Evolutionary conservation across 2,329 filamentous ascomycete species (phyloP).

Genomic region (Fusarium sp.): DNA sequence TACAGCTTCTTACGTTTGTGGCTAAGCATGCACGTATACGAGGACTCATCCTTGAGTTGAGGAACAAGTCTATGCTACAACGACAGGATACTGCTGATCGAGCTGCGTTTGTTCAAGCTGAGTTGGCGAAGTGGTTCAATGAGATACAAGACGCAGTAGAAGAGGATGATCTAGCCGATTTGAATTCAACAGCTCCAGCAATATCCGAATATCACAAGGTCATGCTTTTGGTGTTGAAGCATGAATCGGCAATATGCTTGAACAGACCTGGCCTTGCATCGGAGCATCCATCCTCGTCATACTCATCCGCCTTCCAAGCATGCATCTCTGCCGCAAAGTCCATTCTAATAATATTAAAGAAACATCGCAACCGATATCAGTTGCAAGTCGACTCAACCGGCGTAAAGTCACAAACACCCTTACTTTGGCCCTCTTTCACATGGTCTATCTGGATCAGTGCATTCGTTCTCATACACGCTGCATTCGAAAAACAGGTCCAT

Average conservation of each 20-base stretch:
- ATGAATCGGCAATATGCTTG: constrained; percentile 64
- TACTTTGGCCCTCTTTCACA: constrained; percentile 65
- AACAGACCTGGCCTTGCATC: constrained; percentile 63
- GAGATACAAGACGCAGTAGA: constrained; percentile 63
- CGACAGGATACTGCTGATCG: constrained; percentile 58
- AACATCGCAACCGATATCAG: constrained; percentile 11
- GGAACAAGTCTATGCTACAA: constrained; percentile 63
- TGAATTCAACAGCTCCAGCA: background rate
- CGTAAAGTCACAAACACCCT: constrained; percentile 40
- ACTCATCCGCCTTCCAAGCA: constrained; percentile 62
- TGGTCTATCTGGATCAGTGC: constrained; percentile 67
- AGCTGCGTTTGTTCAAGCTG: constrained; percentile 60
- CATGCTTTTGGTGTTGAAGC: constrained; percentile 59
- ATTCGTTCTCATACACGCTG: constrained; percentile 64
- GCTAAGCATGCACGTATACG: constrained; percentile 63
- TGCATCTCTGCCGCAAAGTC: constrained; percentile 64
- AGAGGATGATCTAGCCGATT: constrained; percentile 46
- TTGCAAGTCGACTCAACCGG: constrained; percentile 18
- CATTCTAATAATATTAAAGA: constrained; percentile 58
- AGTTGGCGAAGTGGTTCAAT: constrained; percentile 65
- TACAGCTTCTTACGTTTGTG: constrained; percentile 56
- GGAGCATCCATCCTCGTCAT: constrained; percentile 57
- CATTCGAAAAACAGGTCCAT: constrained; percentile 59
- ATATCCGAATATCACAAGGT: constrained; percentile 54
- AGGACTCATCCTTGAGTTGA: constrained; percentile 64